Base-by-base conservation (phyloP, 225 moss, liverwort and hornwort species). In the Polytrichum formosum region DNA sequence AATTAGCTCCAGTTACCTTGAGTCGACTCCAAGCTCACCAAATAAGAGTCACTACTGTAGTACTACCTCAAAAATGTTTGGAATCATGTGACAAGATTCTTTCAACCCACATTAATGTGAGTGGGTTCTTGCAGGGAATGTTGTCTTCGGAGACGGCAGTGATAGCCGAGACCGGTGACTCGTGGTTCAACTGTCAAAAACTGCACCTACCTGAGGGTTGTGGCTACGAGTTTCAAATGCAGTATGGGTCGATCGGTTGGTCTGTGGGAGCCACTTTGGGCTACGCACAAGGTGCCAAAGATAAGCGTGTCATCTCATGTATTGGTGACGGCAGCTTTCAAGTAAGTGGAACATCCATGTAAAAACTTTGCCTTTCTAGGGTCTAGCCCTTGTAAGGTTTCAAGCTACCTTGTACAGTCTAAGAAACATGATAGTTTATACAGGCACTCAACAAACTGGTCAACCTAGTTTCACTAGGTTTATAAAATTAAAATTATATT, bases 101-200 rank as follows among this genome's bases (percentile, higher is more conserved):
- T 60, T 31, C 17, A 25, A 73, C 29, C 16, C 31, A 9, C 13
- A 17, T n/a, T 18, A 7, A 30, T 30, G 17, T 61, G 20, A 6
- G 19, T 26, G 25, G 55, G n/a, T 58, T 3, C 1, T 31, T 75
- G 71, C 79, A 92, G 88, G 77, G 62, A 26, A 81, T 83, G 70
- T 35, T 90, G 46, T 75, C 73, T 17, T 68, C 67, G 2, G 86
- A 90, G 18, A 84, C 76, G 18, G 86, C 88, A 2, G 79, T 92
- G 6, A 64, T 92, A 30, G 86, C 92, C 6, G 88, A 92, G 68
- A 92, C 90, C 1, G 92, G 90, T 17, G 92, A 92, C 81, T 88
- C 90, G 7, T 90, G 92, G 88, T 92, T 92, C 85, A 90, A 92
- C 56, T 92, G 92, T 76, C 92, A 92, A 74, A 92, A 90, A 72